These are phyloP conservation scores for Leccinum solheimii DNA, from an alignment of 1,284 basidiomycete species.

Conservation along the genomic window DNA sequence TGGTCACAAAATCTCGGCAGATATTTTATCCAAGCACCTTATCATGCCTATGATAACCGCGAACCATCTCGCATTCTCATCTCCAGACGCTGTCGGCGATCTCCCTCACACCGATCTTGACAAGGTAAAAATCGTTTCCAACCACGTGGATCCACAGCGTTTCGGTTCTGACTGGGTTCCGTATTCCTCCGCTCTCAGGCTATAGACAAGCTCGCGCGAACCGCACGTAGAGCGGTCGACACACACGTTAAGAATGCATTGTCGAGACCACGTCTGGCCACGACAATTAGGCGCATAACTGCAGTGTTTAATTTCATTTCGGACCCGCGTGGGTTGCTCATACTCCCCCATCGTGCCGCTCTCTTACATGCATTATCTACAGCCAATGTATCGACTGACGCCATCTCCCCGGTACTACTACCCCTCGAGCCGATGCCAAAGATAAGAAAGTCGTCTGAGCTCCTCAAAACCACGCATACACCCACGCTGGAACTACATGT, in stretches of 20 bases:
- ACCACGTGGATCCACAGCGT: conserved; percentile 3
- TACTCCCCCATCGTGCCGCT: background rate
- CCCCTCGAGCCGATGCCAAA: conserved; percentile 23
- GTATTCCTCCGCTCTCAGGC: conserved; percentile 41
- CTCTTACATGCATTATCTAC: conserved; percentile 18
- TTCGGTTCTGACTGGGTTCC: conserved; percentile 6
- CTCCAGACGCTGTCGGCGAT: conserved; percentile 54
- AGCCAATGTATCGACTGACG: conserved; percentile 47
- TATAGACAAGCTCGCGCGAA: conserved; percentile 66
- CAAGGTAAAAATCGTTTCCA: conserved; percentile 47
- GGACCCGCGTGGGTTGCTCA: conserved; percentile 55
- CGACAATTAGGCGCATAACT: conserved; percentile 64
- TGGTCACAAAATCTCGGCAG: conserved; percentile 62
- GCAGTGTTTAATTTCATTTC: conserved; percentile 64
- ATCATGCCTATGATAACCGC: conserved; percentile 72
- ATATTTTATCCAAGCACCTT: conserved; percentile 72
- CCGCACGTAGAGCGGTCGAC: conserved; percentile 64
- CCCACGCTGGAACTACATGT: conserved; percentile 17
- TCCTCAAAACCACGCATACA: conserved; percentile 5
- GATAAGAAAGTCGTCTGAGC: conserved; percentile 14
- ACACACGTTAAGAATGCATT: conserved; percentile 70
- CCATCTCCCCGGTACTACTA: conserved; percentile 40
- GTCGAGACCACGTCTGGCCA: conserved; percentile 63
- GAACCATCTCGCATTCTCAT: conserved; percentile 64
- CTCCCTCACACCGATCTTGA: conserved; percentile 59